Percentiles rank a stretch among this genome's conserved stretches.
phyloP scores from a whole-genome alignment of 1,284 basidiomycete species.

The Ustilago hordei region DNA sequence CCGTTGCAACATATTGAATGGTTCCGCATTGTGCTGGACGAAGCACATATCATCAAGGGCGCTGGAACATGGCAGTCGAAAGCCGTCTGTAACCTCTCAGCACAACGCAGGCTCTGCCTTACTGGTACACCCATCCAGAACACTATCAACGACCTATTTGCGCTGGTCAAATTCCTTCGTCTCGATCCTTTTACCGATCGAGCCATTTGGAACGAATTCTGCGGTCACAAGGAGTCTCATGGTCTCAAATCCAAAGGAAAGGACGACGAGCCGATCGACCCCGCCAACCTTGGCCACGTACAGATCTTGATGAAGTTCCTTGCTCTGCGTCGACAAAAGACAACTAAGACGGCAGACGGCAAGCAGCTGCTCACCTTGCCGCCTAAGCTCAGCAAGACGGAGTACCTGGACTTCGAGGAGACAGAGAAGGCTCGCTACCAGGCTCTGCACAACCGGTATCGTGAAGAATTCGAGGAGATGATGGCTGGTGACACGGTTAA shows the following conservation, averaged over 20 bases:
- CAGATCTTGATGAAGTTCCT: conserved; percentile 98
- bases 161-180: conserved; percentile 94
- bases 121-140: conserved; percentile 99
- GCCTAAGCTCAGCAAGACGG: conserved; percentile 84
- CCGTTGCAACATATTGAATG: conserved; percentile 95
- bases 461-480: conserved; percentile 88
- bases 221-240: conserved; percentile 86
- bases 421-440: conserved; percentile 89
- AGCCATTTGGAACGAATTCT: conserved; percentile 89
- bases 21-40: conserved; percentile 97
- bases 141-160: conserved; percentile 96
- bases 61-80: conserved; percentile 90
- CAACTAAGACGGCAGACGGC: conserved; percentile 84
- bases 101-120: conserved; percentile 90
- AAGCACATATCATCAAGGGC: conserved; percentile 94
- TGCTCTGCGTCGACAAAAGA: conserved; percentile 94
- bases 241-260: conserved; percentile 38
- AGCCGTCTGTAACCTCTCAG: conserved; percentile 92
- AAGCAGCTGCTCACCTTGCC: conserved; percentile 84
- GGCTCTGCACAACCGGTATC: conserved; percentile 85
- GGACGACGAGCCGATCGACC: conserved; percentile 73
- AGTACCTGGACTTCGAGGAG: conserved; percentile 84
- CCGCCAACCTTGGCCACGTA: conserved; percentile 90
- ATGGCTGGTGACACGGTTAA: conserved; percentile 85
- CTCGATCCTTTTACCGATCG: conserved; percentile 93